Evolutionary conservation across 805 yeast genomes (phyloP).

Genomic region (Clavispora carvajalis): DNA sequence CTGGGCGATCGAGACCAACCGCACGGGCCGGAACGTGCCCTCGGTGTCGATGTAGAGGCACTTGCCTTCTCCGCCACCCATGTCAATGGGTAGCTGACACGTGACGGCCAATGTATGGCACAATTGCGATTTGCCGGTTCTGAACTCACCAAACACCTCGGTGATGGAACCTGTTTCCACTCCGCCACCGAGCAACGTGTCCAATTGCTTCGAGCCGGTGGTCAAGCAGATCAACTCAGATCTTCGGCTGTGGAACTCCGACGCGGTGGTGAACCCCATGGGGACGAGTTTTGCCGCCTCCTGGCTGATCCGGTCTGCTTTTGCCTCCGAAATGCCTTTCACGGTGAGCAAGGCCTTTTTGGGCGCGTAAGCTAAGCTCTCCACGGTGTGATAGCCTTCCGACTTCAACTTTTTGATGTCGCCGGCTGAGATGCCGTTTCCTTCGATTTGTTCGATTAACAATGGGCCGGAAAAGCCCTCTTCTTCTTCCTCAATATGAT

Average conservation of each 20-base stretch:
- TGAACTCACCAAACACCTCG: conserved; percentile 93
- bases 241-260: conserved; percentile 86
- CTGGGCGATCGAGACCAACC: conserved; percentile 84
- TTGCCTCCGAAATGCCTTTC: conserved; percentile 92
- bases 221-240: conserved; percentile 88
- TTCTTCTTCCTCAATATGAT: conserved; percentile 32
- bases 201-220: conserved; percentile 92
- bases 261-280: conserved; percentile 95
- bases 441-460: conserved; percentile 52
- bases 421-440: conserved; percentile 77
- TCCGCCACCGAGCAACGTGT: conserved; percentile 92
- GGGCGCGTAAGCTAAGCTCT: conserved; percentile 90
- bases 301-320: conserved; percentile 76
- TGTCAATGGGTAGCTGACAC: conserved; percentile 91
- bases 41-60: conserved; percentile 95
- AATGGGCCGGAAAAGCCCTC: conserved; percentile 55
- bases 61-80: conserved; percentile 99
- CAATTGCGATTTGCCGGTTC: conserved; percentile 95
- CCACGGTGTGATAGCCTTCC: conserved; percentile 85
- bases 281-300: conserved; percentile 89
- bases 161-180: conserved; percentile 96
- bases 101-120: conserved; percentile 97
- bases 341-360: conserved; percentile 69
- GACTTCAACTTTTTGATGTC: conserved; percentile 79
- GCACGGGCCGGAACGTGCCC: conserved; percentile 91